Evolutionary conservation across 306 rosid genomes (phyloP), one percentile per base, ranked within the genome.

Genomic region (Cercis canadensis): DNA sequence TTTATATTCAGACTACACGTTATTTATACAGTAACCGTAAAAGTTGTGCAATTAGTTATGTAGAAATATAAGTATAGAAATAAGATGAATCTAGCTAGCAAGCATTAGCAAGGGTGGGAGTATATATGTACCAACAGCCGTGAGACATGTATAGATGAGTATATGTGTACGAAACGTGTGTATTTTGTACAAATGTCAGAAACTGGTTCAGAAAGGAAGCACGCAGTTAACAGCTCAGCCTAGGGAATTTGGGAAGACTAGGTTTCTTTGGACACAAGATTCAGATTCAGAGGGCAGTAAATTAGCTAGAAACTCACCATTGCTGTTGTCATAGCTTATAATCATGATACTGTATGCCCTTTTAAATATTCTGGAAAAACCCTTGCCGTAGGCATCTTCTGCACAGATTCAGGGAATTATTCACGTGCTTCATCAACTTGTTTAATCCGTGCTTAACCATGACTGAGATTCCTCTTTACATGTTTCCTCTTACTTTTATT

Each of bases 351-450:
- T 33, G 14, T 40, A 8, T 58, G 11, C 50, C 41, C 34, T 73
- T 70, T 70, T 5, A 37, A 67, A 33, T 41, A 67, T 54, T 70
- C 62, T 53, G 57, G 51, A 70, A 66, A 72, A 62, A 19, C 58
- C n/a, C 50, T 52, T 14, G 43, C 56, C 13, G 45, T 67, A 75
- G 72, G 86, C 82, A 84, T 84, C 80, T 72, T 68, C 71, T 72
- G 87, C 89, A 79, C 46, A 31, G 71, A 75, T 75, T 84, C 84
- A 73, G 84, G 87, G 79, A 79, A 80, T 80, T 67, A 51, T 76
- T 61, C 89, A 82, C 86, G 72, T 65, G 83, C 70, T 66, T 21
- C 64, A 67, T 73, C 84, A 59, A 44, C 64, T 64, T 76, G 57
- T 57, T 21, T 66, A 78, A 47, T 69, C 65, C 46, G 16, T 74